Evolutionary conservation across 805 yeast species (phyloP).

Genomic region (Schizosaccharomyces octosporus): DNA sequence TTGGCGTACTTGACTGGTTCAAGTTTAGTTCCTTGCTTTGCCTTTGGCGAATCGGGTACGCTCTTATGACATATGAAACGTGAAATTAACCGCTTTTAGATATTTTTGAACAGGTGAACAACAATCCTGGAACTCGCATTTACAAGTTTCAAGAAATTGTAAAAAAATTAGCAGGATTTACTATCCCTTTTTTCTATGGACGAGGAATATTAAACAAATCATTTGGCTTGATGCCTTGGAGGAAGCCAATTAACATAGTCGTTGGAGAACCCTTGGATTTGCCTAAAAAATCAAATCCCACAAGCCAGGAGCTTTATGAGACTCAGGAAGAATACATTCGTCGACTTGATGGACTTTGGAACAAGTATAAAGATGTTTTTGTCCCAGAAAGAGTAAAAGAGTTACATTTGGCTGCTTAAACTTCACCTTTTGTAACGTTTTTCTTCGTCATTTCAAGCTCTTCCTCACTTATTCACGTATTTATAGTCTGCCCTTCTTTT

Average conservation of each 20-base stretch:
- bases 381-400: slow-evolving; percentile 5
- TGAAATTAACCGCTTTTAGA: slow-evolving; percentile 9
- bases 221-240: slow-evolving; percentile 69
- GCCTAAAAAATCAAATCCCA: slow-evolving; percentile 24
- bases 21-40: slow-evolving; percentile 62
- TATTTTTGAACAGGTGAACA: slow-evolving; percentile 26
- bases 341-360: slow-evolving; percentile 37
- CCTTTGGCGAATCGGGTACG: slow-evolving; percentile 57
- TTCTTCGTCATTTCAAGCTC: no score
- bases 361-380: slow-evolving; percentile 35
- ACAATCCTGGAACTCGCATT: slow-evolving; percentile 22
- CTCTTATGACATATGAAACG: neutral
- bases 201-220: slow-evolving; percentile 82
- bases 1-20: slow-evolving; percentile 59
- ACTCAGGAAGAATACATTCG: slow-evolving; percentile 51
- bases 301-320: slow-evolving; percentile 29
- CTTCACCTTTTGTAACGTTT: no score
- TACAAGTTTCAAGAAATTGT: slow-evolving; percentile 44
- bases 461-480: no score
- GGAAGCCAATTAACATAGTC: slow-evolving; percentile 52
- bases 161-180: slow-evolving; percentile 51
- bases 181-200: slow-evolving; percentile 76
- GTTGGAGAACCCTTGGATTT: slow-evolving; percentile 20
- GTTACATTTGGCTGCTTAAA: neutral
- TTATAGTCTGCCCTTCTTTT: no score